Base-by-base conservation (phyloP, 2,329 filamentous ascomycete genomes). In the Aspergillus alliaceus region DNA sequence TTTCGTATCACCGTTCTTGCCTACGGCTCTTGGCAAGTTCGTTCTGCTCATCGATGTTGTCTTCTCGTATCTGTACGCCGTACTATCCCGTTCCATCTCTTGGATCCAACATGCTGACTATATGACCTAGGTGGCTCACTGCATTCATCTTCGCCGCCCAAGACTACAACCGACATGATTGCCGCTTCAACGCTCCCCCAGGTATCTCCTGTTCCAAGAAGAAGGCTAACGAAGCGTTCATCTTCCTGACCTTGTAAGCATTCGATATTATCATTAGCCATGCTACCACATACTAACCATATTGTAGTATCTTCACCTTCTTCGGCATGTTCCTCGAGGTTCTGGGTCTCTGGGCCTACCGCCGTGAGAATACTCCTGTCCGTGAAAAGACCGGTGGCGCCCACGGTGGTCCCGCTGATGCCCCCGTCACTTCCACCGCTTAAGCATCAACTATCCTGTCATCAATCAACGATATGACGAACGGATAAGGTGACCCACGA, bases 111-210 rank as follows among this genome's bases (percentile, higher is more conserved):
- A 29, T 35, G 11, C 49, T 57, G 50, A 60, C 50, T 50, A 47
- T 51, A 40, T 34, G 40, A 14, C 20, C 31, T 49, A 77, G 75
- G 29, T 80, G 78, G 77, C 72, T 80, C 65, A 80, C 78, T 1
- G 69, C 76, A 18, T 80, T 80, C 65, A 77, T 80, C 63, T 80
- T 80, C 68, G 64, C 77, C 1, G 73, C 77, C 4, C 72, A 79
- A 66, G 77, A 79, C 70, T 80, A 79, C 63, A 67, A 69, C 62
- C 55, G 61, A 51, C 39, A 62, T 15, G 39, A 64, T 32, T 79
- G 77, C 65, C 59, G 32, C 52, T 39, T 60, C 27, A 65, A 70
- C 48, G 59, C 71, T 3, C 77, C 78, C 1, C 66, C 68, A 1
- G 66, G 66, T 42, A 53, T 70, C 15, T 47, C 53, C 29, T 80